phyloP scores from a whole-genome alignment of 2,329 filamentous ascomycete genomes.

The Colletotrichum magnum region DNA sequence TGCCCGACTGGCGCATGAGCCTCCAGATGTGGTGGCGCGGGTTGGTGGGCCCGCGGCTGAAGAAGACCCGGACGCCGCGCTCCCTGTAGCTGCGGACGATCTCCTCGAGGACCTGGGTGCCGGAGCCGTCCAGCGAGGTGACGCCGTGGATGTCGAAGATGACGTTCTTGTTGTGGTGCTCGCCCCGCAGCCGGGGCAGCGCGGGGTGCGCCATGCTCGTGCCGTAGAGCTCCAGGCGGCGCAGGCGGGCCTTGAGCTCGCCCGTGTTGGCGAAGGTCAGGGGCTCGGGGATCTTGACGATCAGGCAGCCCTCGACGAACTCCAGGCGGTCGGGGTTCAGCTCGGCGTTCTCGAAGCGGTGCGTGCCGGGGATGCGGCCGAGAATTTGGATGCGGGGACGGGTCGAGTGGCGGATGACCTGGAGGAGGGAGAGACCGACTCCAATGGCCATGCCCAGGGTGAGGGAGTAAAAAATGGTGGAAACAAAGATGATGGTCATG shows the following conservation, averaged over 20 bases:
- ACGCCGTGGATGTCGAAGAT: slow-evolving; percentile 99
- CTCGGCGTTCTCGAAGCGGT: slow-evolving; percentile 89
- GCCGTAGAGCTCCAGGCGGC: slow-evolving; percentile 91
- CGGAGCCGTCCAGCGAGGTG: slow-evolving; percentile 92
- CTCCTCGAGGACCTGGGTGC: slow-evolving; percentile 90
- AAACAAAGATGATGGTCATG: slow-evolving; percentile 90
- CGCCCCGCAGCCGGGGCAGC: slow-evolving; percentile 81
- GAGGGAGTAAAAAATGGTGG: slow-evolving; percentile 96
- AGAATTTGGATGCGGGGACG: slow-evolving; percentile 96
- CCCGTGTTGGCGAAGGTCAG: slow-evolving; percentile 98
- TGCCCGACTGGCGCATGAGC: slow-evolving; percentile 84
- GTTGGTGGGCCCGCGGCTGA: slow-evolving; percentile 69
- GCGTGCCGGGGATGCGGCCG: slow-evolving; percentile 86
- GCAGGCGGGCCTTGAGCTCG: slow-evolving; percentile 86
- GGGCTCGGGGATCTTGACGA: slow-evolving; percentile 97
- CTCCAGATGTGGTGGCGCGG: slow-evolving; percentile 73
- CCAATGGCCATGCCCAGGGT: slow-evolving; percentile 94
- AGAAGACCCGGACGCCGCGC: slow-evolving; percentile 82
- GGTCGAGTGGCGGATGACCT: slow-evolving; percentile 91
- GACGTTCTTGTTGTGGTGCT: slow-evolving; percentile 90
- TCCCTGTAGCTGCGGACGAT: slow-evolving; percentile 88
- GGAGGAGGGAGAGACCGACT: slow-evolving; percentile 89
- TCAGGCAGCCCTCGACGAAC: slow-evolving; percentile 91
- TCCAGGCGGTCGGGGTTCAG: slow-evolving; percentile 81
- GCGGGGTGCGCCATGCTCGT: slow-evolving; percentile 88